Conservation (phyloP, 2,329 filamentous ascomycete genomes). For the Aspergillus texensis region DNA sequence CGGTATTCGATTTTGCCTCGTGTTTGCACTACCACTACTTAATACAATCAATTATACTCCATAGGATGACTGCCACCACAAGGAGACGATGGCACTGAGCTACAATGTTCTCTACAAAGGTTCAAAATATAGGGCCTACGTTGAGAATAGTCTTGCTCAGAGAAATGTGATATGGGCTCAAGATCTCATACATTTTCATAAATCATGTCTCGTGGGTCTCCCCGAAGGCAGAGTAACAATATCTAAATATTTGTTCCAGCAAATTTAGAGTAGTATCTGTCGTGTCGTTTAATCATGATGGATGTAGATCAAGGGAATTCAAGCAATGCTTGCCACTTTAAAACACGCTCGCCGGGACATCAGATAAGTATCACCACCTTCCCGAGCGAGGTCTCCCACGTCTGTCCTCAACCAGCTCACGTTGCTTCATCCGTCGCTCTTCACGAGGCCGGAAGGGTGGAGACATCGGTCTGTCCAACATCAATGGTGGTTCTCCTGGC, state of each 20-base stretch:
- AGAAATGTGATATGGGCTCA: neutral
- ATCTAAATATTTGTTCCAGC: neutral
- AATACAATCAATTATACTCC: too few relatives aligned
- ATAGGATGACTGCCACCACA: too few relatives aligned
- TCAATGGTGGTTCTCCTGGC: slow-evolving; percentile 16
- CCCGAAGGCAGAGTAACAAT: neutral
- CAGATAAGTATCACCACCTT: slow-evolving; percentile 16
- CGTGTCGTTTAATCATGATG: neutral
- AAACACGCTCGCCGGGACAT: too few relatives aligned
- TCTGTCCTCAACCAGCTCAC: slow-evolving; percentile 28
- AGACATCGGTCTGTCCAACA: slow-evolving; percentile 23
- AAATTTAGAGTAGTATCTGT: neutral
- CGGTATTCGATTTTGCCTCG: too few relatives aligned
- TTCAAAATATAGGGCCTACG: neutral
- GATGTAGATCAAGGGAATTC: neutral
- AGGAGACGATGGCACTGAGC: neutral
- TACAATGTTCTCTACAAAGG: neutral
- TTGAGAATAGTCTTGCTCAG: neutral
- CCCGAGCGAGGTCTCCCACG: slow-evolving; percentile 18
- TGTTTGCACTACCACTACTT: too few relatives aligned
- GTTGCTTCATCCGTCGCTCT: slow-evolving; percentile 27
- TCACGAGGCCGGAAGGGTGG: slow-evolving; percentile 23
- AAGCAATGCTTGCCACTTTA: neutral
- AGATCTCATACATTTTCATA: neutral
- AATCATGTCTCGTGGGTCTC: neutral